Evolutionary conservation across 2,329 filamentous ascomycete genomes (phyloP).

Genomic region (Neocatenulostroma microsporum): DNA sequence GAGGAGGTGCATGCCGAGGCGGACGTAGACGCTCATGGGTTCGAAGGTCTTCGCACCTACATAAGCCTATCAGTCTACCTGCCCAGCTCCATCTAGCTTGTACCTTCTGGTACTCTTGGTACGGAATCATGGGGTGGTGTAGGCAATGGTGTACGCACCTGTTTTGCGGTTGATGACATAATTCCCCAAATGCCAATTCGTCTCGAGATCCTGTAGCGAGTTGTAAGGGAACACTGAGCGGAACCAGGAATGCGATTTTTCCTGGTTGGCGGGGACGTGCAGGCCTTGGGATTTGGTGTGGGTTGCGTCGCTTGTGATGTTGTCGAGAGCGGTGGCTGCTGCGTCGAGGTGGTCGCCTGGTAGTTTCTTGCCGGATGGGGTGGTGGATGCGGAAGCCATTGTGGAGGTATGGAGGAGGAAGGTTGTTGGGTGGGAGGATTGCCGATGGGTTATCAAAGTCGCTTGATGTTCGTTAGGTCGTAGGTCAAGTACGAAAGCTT

Average conservation of each 20-base stretch:
- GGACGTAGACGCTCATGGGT: constrained; percentile 37
- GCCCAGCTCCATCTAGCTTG: no score
- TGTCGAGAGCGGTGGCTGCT: constrained; percentile 16
- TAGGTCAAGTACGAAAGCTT: not conserved
- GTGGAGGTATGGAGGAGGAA: not conserved
- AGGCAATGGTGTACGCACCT: no score
- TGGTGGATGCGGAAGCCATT: not conserved
- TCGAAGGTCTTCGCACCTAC: constrained; percentile 33
- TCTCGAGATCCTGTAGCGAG: constrained; percentile 29
- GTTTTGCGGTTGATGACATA: constrained; percentile 37
- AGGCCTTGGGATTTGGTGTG: constrained; percentile 24
- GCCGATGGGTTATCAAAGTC: no score
- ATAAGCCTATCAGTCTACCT: no score
- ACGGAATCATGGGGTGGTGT: no score
- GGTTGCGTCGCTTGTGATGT: constrained; percentile 19
- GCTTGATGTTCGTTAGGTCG: no score
- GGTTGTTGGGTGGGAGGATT: not conserved
- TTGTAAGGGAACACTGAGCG: constrained; percentile 19
- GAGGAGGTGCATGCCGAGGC: constrained; percentile 37
- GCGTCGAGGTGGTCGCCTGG: constrained; percentile 20
- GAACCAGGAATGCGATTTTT: constrained; percentile 17
- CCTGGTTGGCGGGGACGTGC: constrained; percentile 18
- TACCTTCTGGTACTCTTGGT: no score
- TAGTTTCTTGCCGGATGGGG: not conserved
- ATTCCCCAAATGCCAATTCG: constrained; percentile 35